Conservation (phyloP, 441 rosid genomes). For the Euphorbia corollata region DNA sequence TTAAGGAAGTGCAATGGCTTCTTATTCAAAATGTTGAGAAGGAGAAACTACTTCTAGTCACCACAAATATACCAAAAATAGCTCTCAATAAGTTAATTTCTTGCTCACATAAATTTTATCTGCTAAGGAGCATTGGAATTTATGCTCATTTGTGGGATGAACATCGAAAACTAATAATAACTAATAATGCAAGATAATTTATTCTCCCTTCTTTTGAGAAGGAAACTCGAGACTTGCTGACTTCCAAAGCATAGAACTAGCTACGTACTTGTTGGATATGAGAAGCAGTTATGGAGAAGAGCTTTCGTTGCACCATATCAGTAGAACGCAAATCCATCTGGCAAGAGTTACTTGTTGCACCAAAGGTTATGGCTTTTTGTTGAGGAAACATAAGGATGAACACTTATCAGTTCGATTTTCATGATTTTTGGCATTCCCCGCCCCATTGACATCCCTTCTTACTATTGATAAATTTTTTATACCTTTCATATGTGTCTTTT, state of each 20-base stretch:
- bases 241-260: constrained; percentile 59
- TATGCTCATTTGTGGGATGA: constrained; percentile 80
- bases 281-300: constrained; percentile 61
- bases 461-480: too few species aligned
- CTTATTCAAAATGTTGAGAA: constrained; percentile 83
- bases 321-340: constrained; percentile 46
- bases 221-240: constrained; percentile 61
- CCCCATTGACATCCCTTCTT: too few species aligned
- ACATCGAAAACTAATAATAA: constrained; percentile 57
- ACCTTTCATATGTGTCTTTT: too few species aligned
- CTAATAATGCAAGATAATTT: constrained; percentile 59
- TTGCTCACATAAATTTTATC: constrained; percentile 49
- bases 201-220: constrained; percentile 75
- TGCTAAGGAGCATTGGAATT: constrained; percentile 50
- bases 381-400: too few species aligned
- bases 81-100: constrained; percentile 37
- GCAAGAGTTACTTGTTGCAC: constrained; percentile 61
- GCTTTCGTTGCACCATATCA: constrained; percentile 70
- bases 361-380: constrained; percentile 82
- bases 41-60: constrained; percentile 75
- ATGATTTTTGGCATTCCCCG: too few species aligned
- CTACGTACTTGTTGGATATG: constrained; percentile 54
- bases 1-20: constrained; percentile 84
- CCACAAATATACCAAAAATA: constrained; percentile 52
- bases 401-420: too few species aligned